A percentile compares a stretch with the other conserved stretches of the same genome.
phyloP scores from a whole-genome alignment of 495 filamentous ascomycete species.

The Penicillium pulvis region DNA sequence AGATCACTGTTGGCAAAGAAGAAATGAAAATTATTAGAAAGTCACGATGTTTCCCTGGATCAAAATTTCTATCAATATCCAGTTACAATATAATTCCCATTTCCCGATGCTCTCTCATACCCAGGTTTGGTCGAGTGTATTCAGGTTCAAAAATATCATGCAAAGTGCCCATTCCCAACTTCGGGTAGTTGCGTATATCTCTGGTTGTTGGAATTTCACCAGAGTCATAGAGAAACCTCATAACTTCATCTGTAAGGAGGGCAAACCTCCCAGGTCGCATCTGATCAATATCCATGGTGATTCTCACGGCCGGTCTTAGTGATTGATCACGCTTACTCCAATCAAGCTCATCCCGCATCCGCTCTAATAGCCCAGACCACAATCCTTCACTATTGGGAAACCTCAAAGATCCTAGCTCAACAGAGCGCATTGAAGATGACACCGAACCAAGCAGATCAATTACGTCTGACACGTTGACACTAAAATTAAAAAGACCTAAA shows the following conservation, averaged over 20 bases:
- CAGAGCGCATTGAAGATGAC: conserved; percentile 13
- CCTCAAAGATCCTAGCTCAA: conserved; percentile 17
- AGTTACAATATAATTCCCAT: too few species aligned
- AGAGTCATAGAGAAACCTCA: conserved; percentile 20
- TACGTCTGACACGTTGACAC: conserved; percentile 11
- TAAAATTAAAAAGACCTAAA: conserved; percentile 9
- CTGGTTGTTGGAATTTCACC: conserved; percentile 18
- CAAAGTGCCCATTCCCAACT: conserved; percentile 12
- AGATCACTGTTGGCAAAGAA: too few species aligned
- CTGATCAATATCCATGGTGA: conserved; percentile 14
- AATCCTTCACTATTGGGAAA: conserved; percentile 13
- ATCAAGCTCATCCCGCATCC: conserved; percentile 20
- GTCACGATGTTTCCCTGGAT: too few species aligned
- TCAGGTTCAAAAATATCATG: conserved; percentile 20
- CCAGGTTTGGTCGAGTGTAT: conserved; percentile 19
- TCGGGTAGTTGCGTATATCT: conserved; percentile 12
- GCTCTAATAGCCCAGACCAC: conserved; percentile 19
- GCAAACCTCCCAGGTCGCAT: conserved; percentile 15
- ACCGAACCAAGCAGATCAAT: conserved; percentile 11
- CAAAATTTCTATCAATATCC: too few species aligned
- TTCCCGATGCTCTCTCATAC: conserved; percentile 8
- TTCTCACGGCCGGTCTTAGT: conserved; percentile 16
- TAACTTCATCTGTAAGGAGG: conserved; percentile 16
- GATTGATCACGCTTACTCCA: conserved; percentile 17
- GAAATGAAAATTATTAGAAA: too few species aligned